Evolutionary conservation across 106 monocot genomes (phyloP).

Genomic region (Chionographis japonica): DNA sequence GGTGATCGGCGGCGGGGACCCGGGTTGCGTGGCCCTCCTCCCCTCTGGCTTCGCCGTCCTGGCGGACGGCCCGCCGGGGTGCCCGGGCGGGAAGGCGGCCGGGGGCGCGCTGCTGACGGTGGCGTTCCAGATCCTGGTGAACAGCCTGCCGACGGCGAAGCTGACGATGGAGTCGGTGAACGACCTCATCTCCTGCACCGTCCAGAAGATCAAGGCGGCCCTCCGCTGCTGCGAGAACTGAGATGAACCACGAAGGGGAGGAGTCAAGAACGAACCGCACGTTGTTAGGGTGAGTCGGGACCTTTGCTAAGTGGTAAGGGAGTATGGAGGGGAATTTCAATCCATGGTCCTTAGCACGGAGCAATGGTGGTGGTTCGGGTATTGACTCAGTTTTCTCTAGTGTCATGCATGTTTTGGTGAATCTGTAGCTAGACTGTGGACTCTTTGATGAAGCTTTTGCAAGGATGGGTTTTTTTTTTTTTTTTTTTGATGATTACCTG

Average conservation of each 20-base stretch:
- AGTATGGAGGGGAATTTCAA: background rate
- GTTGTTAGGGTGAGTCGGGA: background rate
- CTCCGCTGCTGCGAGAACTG: conserved; percentile 24
- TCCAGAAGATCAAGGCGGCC: conserved; percentile 74
- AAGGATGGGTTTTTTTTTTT: too few species aligned
- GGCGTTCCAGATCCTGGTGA: conserved; percentile 85
- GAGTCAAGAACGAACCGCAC: conserved; percentile 70
- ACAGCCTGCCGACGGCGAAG: conserved; percentile 75
- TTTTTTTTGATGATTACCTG: too few species aligned
- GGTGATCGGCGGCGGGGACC: conserved; percentile 80
- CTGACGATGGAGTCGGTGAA: conserved; percentile 82
- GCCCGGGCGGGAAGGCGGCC: background rate
- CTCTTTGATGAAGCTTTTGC: too few species aligned
- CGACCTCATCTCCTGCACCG: conserved; percentile 78
- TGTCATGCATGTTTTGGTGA: too few species aligned
- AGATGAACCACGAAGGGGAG: background rate
- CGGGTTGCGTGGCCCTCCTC: conserved; percentile 66
- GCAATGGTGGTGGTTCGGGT: conserved; percentile 86
- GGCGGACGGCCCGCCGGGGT: conserved; percentile 27
- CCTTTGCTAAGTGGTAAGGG: conserved; percentile 50
- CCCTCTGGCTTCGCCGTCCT: conserved; percentile 76
- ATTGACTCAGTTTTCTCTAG: conserved; percentile 42
- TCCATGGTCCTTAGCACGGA: conserved; percentile 27
- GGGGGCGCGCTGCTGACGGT: conserved; percentile 71
- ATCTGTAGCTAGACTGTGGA: too few species aligned